Base-by-base conservation (phyloP, 345 rosid species). In the Gossypium stocksii region DNA sequence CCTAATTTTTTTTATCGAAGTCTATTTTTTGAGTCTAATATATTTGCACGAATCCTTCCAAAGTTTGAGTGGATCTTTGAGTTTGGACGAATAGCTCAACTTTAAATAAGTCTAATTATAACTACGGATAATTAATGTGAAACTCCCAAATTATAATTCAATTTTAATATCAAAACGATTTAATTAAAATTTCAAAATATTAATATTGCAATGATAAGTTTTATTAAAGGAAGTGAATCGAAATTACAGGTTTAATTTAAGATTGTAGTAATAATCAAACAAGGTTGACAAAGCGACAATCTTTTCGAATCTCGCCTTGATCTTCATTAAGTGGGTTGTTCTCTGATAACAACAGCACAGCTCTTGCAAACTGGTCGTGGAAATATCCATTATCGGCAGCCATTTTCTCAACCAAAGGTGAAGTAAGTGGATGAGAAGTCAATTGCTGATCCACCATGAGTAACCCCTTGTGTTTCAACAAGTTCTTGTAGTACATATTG, bases 301-400 rank as follows among this genome's bases (percentile, higher is more conserved):
- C 94, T 76, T 82, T 86, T 78, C 97, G 87, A 22, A 92, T 75
- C 81, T 92, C 97, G 2, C 97, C 97, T 60, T 82, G 78, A 52
- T 85, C 88, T 17, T 80, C 94, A 0, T 87, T 85, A 14, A 92
- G 87, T 3, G 94, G 97, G 56, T 86, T 89, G 66, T 78, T 88
- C 87, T 94, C 97, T 2, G 97, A 90, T 74, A 94, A 74, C 77
- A 89, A 38, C 48, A 75, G 77, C 58, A 89, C 34, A 4, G 92
- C 91, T 71, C 86, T 80, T 3, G 92, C 81, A 71, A 92, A 92
- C 49, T 92, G 94, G 61, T 85, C 87, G 0, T 62, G 83, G 80
- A 94, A 94, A 78, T 94, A 88, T 76, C 77, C 86, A 44, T 90
- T 90, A 70, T 90, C 91, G 1, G 89, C 82, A 10, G 97, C 98